phyloP scores from a whole-genome alignment of 805 yeast genomes.

The Yamadazyma sp. region DNA sequence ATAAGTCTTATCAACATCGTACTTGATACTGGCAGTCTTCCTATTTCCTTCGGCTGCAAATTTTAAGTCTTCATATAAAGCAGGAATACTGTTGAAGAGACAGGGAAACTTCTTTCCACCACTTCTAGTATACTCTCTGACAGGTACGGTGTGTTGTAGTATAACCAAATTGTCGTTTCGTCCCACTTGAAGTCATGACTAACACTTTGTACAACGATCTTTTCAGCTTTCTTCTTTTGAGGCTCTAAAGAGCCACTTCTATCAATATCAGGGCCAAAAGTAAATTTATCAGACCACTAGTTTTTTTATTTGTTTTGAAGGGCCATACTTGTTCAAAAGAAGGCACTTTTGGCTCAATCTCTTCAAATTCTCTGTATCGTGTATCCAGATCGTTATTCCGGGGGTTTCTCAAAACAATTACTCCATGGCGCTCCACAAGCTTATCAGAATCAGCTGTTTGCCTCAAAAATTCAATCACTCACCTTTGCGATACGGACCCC shows the following conservation, averaged over 20 bases:
- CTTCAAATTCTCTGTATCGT: slow-evolving; percentile 21
- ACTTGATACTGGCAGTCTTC: slow-evolving; percentile 3
- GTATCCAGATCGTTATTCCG: slow-evolving; percentile 19
- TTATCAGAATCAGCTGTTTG: slow-evolving; percentile 19
- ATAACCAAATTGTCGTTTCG: slow-evolving; percentile 23
- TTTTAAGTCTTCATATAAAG: slow-evolving; percentile 10
- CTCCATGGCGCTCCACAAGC: slow-evolving; percentile 26
- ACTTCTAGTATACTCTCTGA: slow-evolving; percentile 6
- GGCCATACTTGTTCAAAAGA: slow-evolving; percentile 29
- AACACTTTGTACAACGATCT: slow-evolving; percentile 19
- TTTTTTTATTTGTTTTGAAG: slow-evolving; percentile 8
- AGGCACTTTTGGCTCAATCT: slow-evolving; percentile 23
- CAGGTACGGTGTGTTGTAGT: slow-evolving; percentile 25
- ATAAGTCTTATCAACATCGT: slow-evolving; percentile 2
- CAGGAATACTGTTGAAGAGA: slow-evolving; percentile 13
- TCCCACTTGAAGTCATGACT: slow-evolving; percentile 28
- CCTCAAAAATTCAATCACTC: slow-evolving; percentile 11
- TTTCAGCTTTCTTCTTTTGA: slow-evolving; percentile 25
- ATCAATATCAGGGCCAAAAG: slow-evolving; percentile 29
- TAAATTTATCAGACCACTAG: slow-evolving; percentile 28
- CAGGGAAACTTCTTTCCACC: slow-evolving; percentile 11
- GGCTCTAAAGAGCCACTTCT: slow-evolving; percentile 21
- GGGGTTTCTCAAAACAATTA: slow-evolving; percentile 24
- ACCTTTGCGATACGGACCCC: not conserved
- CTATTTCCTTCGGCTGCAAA: not conserved